Base-by-base conservation (phyloP, 139 green algal species). In the Bryopsis sp. region DNA sequence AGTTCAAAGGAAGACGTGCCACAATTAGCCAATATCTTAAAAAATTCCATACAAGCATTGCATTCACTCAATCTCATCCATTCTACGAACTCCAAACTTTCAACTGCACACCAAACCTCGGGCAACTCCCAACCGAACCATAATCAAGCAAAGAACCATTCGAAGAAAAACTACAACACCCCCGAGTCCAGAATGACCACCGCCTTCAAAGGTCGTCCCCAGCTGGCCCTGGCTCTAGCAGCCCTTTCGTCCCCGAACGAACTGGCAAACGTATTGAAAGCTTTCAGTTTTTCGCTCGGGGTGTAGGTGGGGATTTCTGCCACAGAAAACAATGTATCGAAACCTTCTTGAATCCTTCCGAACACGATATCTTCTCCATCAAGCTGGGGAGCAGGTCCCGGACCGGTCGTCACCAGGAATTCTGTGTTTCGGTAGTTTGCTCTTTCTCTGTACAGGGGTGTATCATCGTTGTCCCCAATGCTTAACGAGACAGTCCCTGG, bases 221-320 rank as follows among this genome's bases (percentile, higher is more conserved):
- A 61, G 6, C 24, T 61, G 6, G 6, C 33, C 15, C 50, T 28
- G 6, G 24, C 50, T 32, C 33, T 26, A 11, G 8, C 24, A 8
- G 50, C 50, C 50, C 50, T 28, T 61, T 61, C 50, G 33, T 61
- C 50, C 11, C 50, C 50, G 11, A 61, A 35, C 19, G 50, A 22
- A 15, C 19, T 22, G 24, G 50, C 50, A 15, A 61, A 61, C 6
- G 50, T 26, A 61, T 61, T 61, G 19, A 61, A 61, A 6, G 50
- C 8, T 26, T 61, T 22, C 15, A 61, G 6, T 35, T 26, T 28
- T 26, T 15, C 6, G 24, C 24, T 36, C 24, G 50, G 50, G 15
- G 15, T 61, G 50, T 33, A 61, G 5, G 50, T 61, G 5, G 6
- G 8, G 15, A 32, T 26, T 32, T 61, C 50, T 28, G 50, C 50